Base-by-base conservation (phyloP, 495 filamentous ascomycete genomes). In the Physcia stellaris region DNA sequence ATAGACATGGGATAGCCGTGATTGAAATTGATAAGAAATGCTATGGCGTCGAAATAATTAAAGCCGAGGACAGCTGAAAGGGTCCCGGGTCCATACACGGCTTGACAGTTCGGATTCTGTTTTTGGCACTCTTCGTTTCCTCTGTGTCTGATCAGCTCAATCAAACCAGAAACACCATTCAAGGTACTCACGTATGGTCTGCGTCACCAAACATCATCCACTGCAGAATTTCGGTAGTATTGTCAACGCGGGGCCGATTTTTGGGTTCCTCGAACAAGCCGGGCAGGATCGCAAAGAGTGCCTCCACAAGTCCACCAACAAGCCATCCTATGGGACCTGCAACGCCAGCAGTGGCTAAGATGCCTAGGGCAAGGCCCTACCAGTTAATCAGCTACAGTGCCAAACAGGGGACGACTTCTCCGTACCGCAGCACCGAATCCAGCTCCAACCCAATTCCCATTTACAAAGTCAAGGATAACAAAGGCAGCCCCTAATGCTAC, bases 21-120 rank as follows among this genome's bases (percentile, higher is more conserved):
- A 15, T 47, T 47, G 34, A 43, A 47, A 23, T 47, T 13, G 16
- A 30, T 39, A 15, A 47, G 23, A 15, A 47, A 47, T 20, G 35
- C 40, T 6, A 43, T 43, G 24, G 37, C 17, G 23, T 47, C 45
- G 24, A 47, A 47, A 28, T 47, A 35, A n/a, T 47, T 28, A 19
- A 26, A 33, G 23, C 23, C 40, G 17, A 47, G 19, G 9, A 32
- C 35, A 17, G 27, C 29, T 17, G 18, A 38, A 9, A 47, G 22
- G 4, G 35, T 47, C 2, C 40, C 40, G 11, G 40, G 21, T 4
- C 34, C 40, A 27, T 47, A 47, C 34, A 39, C 11, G 28, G 34
- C 34, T 21, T 24, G 18, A 27, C 40, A 47, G 21, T 42, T 21
- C 3, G 4, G 12, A 31, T 43, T 47, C n/a, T 6, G 22, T 35